phyloP scores from a whole-genome alignment of 306 rosid genomes.

The Rosa multiflora region DNA sequence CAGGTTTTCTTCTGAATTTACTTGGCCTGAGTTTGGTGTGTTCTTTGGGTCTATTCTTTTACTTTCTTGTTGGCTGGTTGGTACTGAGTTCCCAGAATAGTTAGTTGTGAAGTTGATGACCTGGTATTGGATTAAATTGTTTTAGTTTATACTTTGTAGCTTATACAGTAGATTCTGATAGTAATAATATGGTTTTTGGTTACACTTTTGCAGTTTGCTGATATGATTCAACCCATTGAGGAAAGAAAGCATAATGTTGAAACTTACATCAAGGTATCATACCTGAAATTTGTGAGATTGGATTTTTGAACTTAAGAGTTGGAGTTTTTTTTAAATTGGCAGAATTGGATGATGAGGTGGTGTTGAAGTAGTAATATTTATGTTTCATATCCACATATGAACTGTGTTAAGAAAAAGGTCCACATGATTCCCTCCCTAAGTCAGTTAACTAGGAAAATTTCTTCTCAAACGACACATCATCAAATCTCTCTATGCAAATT shows the following conservation, averaged over 20 bases:
- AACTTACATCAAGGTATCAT: constrained; percentile 71
- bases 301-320: background rate
- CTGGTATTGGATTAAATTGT: background rate
- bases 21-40: background rate
- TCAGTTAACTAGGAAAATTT: background rate
- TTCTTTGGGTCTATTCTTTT: background rate
- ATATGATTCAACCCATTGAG: constrained; percentile 77
- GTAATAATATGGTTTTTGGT: constrained; percentile 18
- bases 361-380: background rate
- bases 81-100: background rate
- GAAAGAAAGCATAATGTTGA: constrained; percentile 62
- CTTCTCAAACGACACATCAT: background rate
- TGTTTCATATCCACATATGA: background rate
- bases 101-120: background rate
- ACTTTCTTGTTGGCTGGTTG: background rate
- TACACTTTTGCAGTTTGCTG: constrained; percentile 59
- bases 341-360: background rate
- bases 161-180: background rate
- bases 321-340: background rate
- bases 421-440: background rate
- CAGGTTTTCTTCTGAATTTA: constrained; percentile 27
- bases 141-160: constrained; percentile 1
- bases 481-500: background rate
- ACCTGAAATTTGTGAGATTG: background rate
- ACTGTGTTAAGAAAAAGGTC: background rate